phyloP scores from a whole-genome alignment of 2,329 filamentous ascomycete genomes.

The Penicillium sp. region DNA sequence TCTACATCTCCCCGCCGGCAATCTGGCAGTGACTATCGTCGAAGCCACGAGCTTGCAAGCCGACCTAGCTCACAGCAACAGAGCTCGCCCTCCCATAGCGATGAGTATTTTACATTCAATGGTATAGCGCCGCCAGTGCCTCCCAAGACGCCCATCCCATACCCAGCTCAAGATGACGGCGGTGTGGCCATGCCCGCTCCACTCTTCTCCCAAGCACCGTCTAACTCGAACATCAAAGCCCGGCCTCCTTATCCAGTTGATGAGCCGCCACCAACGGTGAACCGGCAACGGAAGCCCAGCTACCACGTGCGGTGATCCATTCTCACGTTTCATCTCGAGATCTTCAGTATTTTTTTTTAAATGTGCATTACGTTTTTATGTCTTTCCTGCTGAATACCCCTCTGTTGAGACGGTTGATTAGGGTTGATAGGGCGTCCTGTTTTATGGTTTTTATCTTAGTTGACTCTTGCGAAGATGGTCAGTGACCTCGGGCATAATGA shows the following conservation, averaged over 20 bases:
- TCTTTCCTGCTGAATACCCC: slow-evolving; percentile 8
- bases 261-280: slow-evolving; percentile 77
- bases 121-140: slow-evolving; percentile 65
- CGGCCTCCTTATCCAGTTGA: slow-evolving; percentile 75
- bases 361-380: neutral
- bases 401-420: slow-evolving; percentile 2
- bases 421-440: neutral
- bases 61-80: slow-evolving; percentile 30
- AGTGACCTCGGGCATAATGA: slow-evolving; percentile 9
- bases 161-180: slow-evolving; percentile 35
- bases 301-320: slow-evolving; percentile 53
- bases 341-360: neutral
- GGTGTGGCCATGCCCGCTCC: slow-evolving; percentile 38
- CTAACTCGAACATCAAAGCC: slow-evolving; percentile 23
- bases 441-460: neutral
- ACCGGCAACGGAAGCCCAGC: slow-evolving; percentile 81
- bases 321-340: neutral
- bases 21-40: slow-evolving; percentile 32
- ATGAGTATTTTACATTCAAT: slow-evolving; percentile 30
- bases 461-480: neutral
- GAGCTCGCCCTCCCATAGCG: slow-evolving; percentile 36
- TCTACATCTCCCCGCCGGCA: slow-evolving; percentile 25
- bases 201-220: slow-evolving; percentile 26
- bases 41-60: slow-evolving; percentile 37
- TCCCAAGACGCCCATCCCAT: slow-evolving; percentile 71